These are phyloP conservation scores for Dentiscutata heterogama DNA, from an alignment of 371 early-diverging fungal species.

Conservation along the genomic window DNA sequence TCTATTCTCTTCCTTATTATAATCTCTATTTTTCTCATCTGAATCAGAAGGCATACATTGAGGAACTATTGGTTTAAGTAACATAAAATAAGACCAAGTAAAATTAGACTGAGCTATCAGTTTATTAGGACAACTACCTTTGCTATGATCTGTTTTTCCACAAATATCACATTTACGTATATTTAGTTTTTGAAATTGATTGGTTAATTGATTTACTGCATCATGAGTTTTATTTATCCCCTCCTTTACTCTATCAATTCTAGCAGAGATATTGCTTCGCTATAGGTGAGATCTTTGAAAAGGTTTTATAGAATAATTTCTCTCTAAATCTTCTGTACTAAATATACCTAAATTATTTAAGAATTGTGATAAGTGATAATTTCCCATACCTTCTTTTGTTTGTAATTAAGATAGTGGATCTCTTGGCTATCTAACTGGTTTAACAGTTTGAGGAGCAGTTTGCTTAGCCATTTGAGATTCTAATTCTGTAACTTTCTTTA, in stretches of 20 bases:
- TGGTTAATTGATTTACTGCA: no score
- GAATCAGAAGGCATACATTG: background rate
- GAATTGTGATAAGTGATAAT: background rate
- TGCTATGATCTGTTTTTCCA: no score
- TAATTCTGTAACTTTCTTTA: background rate
- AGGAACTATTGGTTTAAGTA: background rate
- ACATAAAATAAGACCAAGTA: background rate
- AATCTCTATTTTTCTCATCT: background rate
- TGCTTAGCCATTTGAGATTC: no score
- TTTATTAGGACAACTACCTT: no score
- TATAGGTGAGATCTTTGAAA: background rate
- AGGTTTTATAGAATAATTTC: background rate
- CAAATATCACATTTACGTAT: no score
- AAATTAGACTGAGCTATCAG: no score
- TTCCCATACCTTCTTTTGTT: background rate
- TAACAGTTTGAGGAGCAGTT: no score
- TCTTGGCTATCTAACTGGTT: no score
- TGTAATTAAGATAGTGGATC: no score
- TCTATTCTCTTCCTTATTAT: background rate
- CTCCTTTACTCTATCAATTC: no score
- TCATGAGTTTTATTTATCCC: no score
- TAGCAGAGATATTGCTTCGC: background rate
- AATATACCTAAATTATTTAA: conserved; percentile 2
- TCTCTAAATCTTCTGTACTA: background rate
- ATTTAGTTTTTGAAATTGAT: no score